These are phyloP conservation scores for Thelonectria discophora DNA, from an alignment of 2,329 filamentous ascomycete genomes.

Conservation along the genomic window DNA sequence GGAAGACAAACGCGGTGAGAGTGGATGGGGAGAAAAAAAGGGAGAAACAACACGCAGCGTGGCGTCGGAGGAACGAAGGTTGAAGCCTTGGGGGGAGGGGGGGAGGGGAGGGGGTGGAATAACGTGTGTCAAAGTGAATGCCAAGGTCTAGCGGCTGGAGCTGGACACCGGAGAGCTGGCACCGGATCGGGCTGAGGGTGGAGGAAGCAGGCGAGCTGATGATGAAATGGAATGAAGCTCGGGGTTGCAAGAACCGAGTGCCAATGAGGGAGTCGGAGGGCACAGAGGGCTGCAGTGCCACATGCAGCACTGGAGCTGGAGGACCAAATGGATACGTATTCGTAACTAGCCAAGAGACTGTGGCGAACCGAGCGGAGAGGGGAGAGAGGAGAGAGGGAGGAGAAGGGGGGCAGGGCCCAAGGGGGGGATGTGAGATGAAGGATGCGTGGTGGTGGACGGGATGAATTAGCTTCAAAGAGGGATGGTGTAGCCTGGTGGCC, in stretches of 20 bases:
- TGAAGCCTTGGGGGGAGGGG: slow-evolving; percentile 20
- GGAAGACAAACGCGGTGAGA: background rate
- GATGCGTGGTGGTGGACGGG: background rate
- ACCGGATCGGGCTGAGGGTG: slow-evolving; percentile 31
- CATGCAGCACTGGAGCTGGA: background rate
- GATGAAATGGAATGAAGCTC: slow-evolving; percentile 25
- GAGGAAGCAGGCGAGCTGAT: slow-evolving; percentile 5
- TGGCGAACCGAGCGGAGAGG: slow-evolving; percentile 18
- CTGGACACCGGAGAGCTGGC: slow-evolving; percentile 36
- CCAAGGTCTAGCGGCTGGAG: slow-evolving; percentile 26
- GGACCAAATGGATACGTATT: background rate
- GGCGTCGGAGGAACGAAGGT: slow-evolving; percentile 3
- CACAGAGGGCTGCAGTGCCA: no score
- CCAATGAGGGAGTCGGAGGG: background rate
- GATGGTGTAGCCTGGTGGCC: slow-evolving; percentile 14
- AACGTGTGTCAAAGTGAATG: slow-evolving; percentile 25
- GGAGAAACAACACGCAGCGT: background rate
- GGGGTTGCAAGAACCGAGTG: slow-evolving; percentile 31
- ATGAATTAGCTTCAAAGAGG: slow-evolving; percentile 5
- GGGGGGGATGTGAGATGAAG: slow-evolving; percentile 11
- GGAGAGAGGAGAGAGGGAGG: slow-evolving; percentile 3
- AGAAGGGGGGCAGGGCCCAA: no score
- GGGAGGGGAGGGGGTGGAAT: slow-evolving; percentile 23
- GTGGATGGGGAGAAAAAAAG: slow-evolving; percentile 3
- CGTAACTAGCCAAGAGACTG: background rate